Percentiles rank a stretch among this genome's conserved stretches.
Conservation (phyloP, 805 yeast species). For the Pichia occidentalis region DNA sequence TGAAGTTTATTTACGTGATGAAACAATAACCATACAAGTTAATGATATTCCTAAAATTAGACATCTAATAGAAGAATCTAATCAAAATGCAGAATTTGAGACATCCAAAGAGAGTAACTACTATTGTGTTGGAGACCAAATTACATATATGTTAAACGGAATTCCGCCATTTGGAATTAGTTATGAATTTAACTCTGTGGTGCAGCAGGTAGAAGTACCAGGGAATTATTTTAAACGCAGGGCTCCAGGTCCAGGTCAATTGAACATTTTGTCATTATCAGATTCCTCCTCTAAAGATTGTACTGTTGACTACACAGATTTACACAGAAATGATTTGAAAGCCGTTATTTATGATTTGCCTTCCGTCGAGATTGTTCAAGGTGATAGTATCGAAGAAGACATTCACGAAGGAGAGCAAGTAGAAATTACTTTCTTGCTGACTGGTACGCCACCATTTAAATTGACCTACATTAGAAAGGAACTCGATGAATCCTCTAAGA, state of each 20-base stretch:
- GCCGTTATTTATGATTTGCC: constrained; percentile 43
- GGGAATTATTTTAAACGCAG: constrained; percentile 47
- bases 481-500: constrained; percentile 28
- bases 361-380: constrained; percentile 78
- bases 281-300: constrained; percentile 74
- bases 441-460: constrained; percentile 87
- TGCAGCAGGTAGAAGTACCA: constrained; percentile 41
- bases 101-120: constrained; percentile 25
- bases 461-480: constrained; percentile 74
- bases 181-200: constrained; percentile 63
- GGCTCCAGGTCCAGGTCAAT: constrained; percentile 77
- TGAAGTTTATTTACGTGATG: constrained; percentile 28
- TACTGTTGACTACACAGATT: constrained; percentile 46
- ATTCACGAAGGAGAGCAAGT: constrained; percentile 94
- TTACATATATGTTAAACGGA: constrained; percentile 71
- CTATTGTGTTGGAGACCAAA: constrained; percentile 90
- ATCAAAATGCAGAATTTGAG: constrained; percentile 19
- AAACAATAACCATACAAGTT: constrained; percentile 43
- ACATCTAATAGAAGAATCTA: constrained; percentile 32
- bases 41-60: constrained; percentile 72
- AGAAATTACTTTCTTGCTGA: constrained; percentile 73
- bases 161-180: constrained; percentile 70
- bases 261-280: constrained; percentile 58
- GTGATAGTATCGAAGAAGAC: constrained; percentile 68
- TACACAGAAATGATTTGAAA: constrained; percentile 24